A percentile compares a stretch with the other conserved stretches of the same genome.
Evolutionary conservation across 2,329 filamentous ascomycete species (phyloP).

Genomic region (Monosporascus sp.): DNA sequence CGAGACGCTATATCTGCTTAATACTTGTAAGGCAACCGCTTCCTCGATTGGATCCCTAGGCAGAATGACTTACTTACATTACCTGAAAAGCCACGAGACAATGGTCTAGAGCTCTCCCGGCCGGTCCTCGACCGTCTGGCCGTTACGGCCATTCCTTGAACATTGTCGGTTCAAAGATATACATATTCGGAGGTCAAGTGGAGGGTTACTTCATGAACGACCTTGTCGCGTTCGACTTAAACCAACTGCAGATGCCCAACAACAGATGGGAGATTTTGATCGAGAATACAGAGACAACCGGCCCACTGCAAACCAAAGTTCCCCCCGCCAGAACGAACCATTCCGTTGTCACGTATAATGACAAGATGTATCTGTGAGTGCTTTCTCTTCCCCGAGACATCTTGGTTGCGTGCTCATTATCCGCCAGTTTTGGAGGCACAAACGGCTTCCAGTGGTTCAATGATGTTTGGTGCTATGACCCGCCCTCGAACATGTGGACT

Average conservation of each 20-base stretch:
- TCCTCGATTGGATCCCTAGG: background rate
- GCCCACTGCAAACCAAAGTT: constrained; percentile 57
- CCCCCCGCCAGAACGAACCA: constrained; percentile 94
- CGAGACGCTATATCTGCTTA: constrained; percentile 92
- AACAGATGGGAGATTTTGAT: constrained; percentile 96
- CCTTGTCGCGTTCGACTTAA: constrained; percentile 88
- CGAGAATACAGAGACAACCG: constrained; percentile 62
- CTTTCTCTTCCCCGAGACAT: background rate
- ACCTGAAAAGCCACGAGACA: constrained; percentile 74
- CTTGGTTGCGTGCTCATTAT: constrained; percentile 7
- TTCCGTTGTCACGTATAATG: constrained; percentile 83
- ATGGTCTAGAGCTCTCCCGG: constrained; percentile 91
- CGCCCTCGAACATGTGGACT: constrained; percentile 74
- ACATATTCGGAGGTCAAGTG: constrained; percentile 94
- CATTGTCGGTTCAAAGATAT: constrained; percentile 94
- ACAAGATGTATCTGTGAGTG: constrained; percentile 86
- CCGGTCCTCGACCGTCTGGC: constrained; percentile 78
- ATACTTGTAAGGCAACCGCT: constrained; percentile 72
- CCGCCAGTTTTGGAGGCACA: constrained; percentile 82
- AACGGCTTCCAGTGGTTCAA: constrained; percentile 98
- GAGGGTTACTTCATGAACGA: constrained; percentile 99
- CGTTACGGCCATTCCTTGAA: constrained; percentile 96
- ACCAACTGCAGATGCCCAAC: constrained; percentile 82
- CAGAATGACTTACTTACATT: constrained; percentile 2
- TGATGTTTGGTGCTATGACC: constrained; percentile 96